Conservation (phyloP, 768 basidiomycete species). For the Tulasnella sp. region DNA sequence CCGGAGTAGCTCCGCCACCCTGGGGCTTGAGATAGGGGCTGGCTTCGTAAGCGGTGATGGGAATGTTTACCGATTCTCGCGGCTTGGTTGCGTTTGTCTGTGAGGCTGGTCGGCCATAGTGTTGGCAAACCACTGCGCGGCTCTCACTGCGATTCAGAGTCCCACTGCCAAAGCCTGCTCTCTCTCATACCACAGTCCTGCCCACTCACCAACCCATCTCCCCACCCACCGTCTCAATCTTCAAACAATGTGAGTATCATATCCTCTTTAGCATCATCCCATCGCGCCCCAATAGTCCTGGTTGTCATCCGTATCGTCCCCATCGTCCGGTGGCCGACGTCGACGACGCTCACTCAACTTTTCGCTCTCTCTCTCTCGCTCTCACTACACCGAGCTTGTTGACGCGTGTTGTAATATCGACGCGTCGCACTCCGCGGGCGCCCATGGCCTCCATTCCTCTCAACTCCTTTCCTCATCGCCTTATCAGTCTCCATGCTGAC, state of each 20-base stretch:
- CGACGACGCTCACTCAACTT: constrained; percentile 2
- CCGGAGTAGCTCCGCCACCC: background rate
- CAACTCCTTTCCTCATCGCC: background rate
- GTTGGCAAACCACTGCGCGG: constrained; percentile 8
- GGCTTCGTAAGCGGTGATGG: background rate
- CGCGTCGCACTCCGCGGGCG: background rate
- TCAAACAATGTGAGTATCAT: constrained; percentile 16
- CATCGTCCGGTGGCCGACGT: constrained; percentile 13
- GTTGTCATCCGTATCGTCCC: constrained; percentile 5
- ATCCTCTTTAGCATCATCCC: constrained; percentile 6
- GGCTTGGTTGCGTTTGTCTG: background rate
- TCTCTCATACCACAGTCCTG: constrained; percentile 12
- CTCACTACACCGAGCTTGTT: background rate
- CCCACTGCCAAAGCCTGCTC: constrained; percentile 14
- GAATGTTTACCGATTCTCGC: constrained; percentile 1
- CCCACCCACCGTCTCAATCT: constrained; percentile 3
- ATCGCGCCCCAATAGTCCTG: background rate
- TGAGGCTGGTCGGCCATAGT: background rate
- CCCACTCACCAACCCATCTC: constrained; percentile 6
- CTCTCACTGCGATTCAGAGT: constrained; percentile 6
- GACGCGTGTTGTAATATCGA: constrained; percentile 23
- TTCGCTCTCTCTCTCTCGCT: constrained; percentile 5
- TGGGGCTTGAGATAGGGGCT: background rate
- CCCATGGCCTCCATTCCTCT: constrained; percentile 4
- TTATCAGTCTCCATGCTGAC: constrained; percentile 17